Evolutionary conservation across 495 filamentous ascomycete genomes (phyloP), one percentile per base, ranked within the genome.

Genomic region (Aspergillus indologenus): DNA sequence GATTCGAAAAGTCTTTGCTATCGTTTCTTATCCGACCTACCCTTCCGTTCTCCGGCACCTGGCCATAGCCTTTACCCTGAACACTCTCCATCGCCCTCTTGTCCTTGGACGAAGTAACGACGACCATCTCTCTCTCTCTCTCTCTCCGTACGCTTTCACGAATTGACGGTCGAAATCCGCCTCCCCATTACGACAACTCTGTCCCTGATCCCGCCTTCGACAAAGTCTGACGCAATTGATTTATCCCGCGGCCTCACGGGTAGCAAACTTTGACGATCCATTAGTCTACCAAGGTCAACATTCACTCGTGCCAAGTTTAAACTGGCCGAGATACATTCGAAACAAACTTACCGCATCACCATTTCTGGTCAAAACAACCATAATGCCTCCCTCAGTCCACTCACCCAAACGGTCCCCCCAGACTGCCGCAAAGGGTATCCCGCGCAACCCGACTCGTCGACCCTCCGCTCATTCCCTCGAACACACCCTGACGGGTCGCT

Each of bases 331-430:
- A 40, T 23, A 26, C 20, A 21, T 31, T 7, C 47, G 20, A 12
- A 40, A 45, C 43, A 22, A 34, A 34, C n/a, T 20, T 44, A 54
- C 26, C 17, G 53, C 57, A 60, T 62, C 58, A 23, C 55, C 21
- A 5, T 44, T 54, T 58, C 22, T 62, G 58, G 44, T 24, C 34
- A n/a, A 29, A 55, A 43, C 34, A n/a, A 40, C 54, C 40, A 47
- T 46, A 62, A 76, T 74, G 71, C 65, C 71, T 22, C 72, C 73
- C 59, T 61, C 53, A 43, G 21, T 48, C 3, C 56, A 59, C n/a
- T 64, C 68, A 20, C 69, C 69, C n/a, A 77, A 75, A 55, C 60
- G 65, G 62, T 61, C 73, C 20, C 58, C 65, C 4, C 72, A 73
- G 59, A 62, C 58, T 43, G 57, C 62, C 45, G 63, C 61, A 44